Base-by-base conservation (phyloP, 2,329 filamentous ascomycete genomes). In the Fusarium acutatum region DNA sequence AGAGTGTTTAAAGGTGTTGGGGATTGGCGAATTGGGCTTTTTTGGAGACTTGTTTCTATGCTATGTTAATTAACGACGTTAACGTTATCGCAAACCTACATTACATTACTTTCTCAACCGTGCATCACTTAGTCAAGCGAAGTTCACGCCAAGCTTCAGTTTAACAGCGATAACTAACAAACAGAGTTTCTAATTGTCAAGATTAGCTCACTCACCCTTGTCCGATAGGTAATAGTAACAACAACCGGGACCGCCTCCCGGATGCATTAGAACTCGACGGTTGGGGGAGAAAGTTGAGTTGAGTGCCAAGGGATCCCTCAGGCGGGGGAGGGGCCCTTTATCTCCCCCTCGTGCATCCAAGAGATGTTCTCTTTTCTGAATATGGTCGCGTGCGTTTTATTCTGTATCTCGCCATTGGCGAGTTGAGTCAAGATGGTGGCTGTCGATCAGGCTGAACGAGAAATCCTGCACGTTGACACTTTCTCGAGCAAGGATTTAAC, bases 311-410 rank as follows among this genome's bases (percentile, higher is more conserved):
- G 60, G 22, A 59, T 63, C 57, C 44, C 35, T 62, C 49, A 52
- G 50, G 37, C 44, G 71, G 56, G 65, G 62, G 59, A 60, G 69
- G 57, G 65, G 60, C 60, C 30, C 46, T 52, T 69, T 57, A 67
- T 67, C 38, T 61, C 52, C 35, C 18, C 20, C 50, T 40, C 47
- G 37, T 63, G 47, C 53, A 53, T 38, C 35, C 14, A 28, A 46
- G 38, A 20, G 32, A 37, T 17, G 24, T 30, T 47, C 64, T 67
- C 15, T 47, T 62, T 56, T 65, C 64, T 72, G 50, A 47, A 70
- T 61, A 18, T 73, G 69, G 70, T 73, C 65, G 66, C 65, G 69
- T 72, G 70, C 69, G 67, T 66, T 40, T 22, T 60, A 30, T 26
- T 60, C 28, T 64, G 30, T 35, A 28, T 54, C 52, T 52, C 37